phyloP scores from a whole-genome alignment of 1,139 yeast species.

The Debaryomycetaceae sp. region DNA sequence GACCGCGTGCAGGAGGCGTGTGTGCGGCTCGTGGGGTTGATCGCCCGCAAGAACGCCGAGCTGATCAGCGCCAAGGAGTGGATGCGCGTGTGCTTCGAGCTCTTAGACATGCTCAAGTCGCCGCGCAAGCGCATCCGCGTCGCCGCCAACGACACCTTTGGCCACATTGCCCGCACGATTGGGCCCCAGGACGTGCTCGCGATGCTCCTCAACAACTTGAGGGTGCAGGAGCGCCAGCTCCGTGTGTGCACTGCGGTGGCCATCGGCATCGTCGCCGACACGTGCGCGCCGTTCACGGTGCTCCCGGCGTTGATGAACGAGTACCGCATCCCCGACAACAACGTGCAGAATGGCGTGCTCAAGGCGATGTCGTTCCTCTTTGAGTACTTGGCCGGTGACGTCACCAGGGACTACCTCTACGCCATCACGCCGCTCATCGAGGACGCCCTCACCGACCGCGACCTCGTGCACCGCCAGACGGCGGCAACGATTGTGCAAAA shows the following conservation, averaged over 20 bases:
- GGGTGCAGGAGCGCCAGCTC: slow-evolving; percentile 92
- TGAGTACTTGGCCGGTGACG: slow-evolving; percentile 77
- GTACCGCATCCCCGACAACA: slow-evolving; percentile 85
- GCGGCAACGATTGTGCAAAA: slow-evolving; percentile 88
- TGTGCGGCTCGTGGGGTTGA: slow-evolving; percentile 73
- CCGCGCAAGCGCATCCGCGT: slow-evolving; percentile 74
- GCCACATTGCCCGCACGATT: slow-evolving; percentile 83
- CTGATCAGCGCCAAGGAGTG: slow-evolving; percentile 90
- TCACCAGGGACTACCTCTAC: slow-evolving; percentile 79
- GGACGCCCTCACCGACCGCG: slow-evolving; percentile 89
- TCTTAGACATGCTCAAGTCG: slow-evolving; percentile 84
- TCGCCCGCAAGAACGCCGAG: slow-evolving; percentile 83
- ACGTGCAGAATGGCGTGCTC: slow-evolving; percentile 92
- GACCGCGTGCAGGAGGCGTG: slow-evolving; percentile 89
- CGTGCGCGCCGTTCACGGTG: slow-evolving; percentile 90
- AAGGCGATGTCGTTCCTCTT: slow-evolving; percentile 91
- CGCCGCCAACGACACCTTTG: slow-evolving; percentile 89
- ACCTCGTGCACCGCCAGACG: slow-evolving; percentile 90
- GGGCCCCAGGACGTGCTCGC: slow-evolving; percentile 96
- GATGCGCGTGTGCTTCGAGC: slow-evolving; percentile 94
- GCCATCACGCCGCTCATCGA: slow-evolving; percentile 78
- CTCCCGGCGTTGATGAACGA: slow-evolving; percentile 97
- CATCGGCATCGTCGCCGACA: slow-evolving; percentile 92
- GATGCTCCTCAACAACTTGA: slow-evolving; percentile 74
- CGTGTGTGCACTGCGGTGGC: slow-evolving; percentile 99